These are phyloP conservation scores for Boletus barrowsii DNA, from an alignment of 768 basidiomycete species.

Conservation along the genomic window DNA sequence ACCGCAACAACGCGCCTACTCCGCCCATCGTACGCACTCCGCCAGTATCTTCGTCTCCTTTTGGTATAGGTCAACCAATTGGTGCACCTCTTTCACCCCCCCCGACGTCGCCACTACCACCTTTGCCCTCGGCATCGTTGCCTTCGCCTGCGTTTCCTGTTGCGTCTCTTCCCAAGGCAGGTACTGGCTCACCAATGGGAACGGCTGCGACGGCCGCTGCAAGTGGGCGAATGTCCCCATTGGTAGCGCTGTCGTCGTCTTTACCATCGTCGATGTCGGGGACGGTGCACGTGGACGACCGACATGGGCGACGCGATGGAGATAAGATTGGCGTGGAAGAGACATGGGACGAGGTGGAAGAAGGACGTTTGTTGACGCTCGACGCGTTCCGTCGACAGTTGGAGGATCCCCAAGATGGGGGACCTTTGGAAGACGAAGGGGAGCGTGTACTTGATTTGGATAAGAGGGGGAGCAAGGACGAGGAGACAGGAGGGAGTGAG, in stretches of 20 bases:
- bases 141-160: constrained; percentile 13
- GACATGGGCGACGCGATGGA: background rate
- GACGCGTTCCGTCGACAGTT: constrained; percentile 23
- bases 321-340: background rate
- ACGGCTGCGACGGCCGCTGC: constrained; percentile 13
- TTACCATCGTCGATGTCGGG: constrained; percentile 9
- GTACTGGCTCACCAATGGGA: background rate
- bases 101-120: constrained; percentile 21
- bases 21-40: constrained; percentile 10
- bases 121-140: constrained; percentile 13
- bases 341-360: constrained; percentile 8
- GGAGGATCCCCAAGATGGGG: constrained; percentile 9
- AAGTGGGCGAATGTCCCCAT: constrained; percentile 18
- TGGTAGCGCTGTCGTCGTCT: constrained; percentile 6
- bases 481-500: background rate
- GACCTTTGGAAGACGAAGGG: constrained; percentile 8
- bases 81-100: constrained; percentile 22
- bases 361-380: constrained; percentile 23
- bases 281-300: background rate
- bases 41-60: constrained; percentile 1
- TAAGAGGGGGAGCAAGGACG: constrained; percentile 2
- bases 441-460: background rate
- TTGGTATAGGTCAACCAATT: background rate
- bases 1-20: background rate
- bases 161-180: background rate